Percentiles rank a stretch among this genome's conserved stretches.
These are phyloP conservation scores for Termitomyces sp. DNA, from an alignment of 768 basidiomycete genomes.

Conservation along the genomic window DNA sequence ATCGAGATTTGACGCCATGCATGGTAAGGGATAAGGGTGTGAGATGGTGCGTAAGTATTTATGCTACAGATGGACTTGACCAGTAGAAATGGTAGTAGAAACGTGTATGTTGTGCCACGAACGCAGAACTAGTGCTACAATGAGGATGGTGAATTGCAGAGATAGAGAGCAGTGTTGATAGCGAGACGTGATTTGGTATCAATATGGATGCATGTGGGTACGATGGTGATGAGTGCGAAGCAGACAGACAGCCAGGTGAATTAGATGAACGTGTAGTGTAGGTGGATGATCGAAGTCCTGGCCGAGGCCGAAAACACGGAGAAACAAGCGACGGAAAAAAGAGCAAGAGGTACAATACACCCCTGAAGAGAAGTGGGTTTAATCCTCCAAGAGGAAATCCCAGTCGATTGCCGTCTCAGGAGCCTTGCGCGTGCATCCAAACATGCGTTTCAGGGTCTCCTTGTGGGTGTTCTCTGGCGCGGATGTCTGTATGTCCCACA, in stretches of 20 bases:
- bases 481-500: constrained; percentile 75
- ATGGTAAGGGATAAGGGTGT: not conserved
- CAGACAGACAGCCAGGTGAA: not conserved
- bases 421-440: constrained; percentile 54
- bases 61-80: constrained; percentile 21
- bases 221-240: not conserved
- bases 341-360: not conserved
- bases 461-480: constrained; percentile 61
- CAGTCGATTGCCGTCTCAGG: constrained; percentile 65
- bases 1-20: not conserved
- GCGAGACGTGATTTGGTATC: not conserved
- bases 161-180: constrained; percentile 13
- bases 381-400: constrained; percentile 80
- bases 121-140: constrained; percentile 27
- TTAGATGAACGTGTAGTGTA: not conserved
- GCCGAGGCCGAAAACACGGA: constrained; percentile 5
- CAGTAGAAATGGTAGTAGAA: not conserved
- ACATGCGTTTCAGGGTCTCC: constrained; percentile 64
- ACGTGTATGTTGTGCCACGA: constrained; percentile 13
- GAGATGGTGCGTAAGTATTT: not conserved
- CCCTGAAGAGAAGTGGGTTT: constrained; percentile 12
- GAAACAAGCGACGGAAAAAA: constrained; percentile 13
- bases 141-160: constrained; percentile 3
- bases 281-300: not conserved
- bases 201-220: not conserved